Evolutionary conservation across 2,329 filamentous ascomycete genomes (phyloP), one percentile per base, ranked within the genome.

Genomic region (Claviceps lovelessii): DNA sequence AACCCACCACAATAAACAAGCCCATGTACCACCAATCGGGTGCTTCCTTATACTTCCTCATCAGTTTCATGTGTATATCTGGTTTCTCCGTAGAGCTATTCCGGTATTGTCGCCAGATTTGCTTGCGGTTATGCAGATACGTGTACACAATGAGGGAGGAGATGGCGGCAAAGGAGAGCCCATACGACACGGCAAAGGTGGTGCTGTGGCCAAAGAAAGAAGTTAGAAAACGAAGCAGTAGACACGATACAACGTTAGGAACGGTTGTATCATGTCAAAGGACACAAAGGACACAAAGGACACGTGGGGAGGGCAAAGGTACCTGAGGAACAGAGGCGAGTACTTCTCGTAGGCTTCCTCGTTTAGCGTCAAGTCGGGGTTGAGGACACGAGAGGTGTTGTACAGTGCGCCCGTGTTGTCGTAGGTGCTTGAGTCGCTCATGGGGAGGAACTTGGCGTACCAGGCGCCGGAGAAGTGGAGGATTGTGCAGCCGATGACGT

Each of bases 111-210:
- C 70, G 70, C 79, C 80, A 83, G 51, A 88, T 83, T 53, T 82
- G 79, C 58, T 79, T 73, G 39, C 85, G 77, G 57, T 88, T 80
- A 66, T 86, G 81, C 4, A 89, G 70, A 58, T 73, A 79, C 0
- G 80, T 85, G 62, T 88, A 80, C 0, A 86, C 76, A n/a, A 89
- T 68, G 1, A 89, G 74, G 0, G 84, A 78, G 0, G 85, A 73
- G 45, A 88, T 85, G 51, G 83, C 78, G 4, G 86, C 85, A 63
- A 89, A 89, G 0, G 82, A 86, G 2, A 88, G 69, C 0, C 84
- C 86, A 61, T 88, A 89, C 0, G 77, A 75, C 56, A 88, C 69
- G 57, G 83, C 77, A 63, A 88, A 88, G 0, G 84, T 85, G 1
- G 85, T 88, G 58, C 83, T 86, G 49, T 11, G 8, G 19, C 19